Percentiles rank a stretch among this genome's conserved stretches.
phyloP scores from a whole-genome alignment of 2,329 filamentous ascomycete genomes.

The Sporothrix euskadiensis region DNA sequence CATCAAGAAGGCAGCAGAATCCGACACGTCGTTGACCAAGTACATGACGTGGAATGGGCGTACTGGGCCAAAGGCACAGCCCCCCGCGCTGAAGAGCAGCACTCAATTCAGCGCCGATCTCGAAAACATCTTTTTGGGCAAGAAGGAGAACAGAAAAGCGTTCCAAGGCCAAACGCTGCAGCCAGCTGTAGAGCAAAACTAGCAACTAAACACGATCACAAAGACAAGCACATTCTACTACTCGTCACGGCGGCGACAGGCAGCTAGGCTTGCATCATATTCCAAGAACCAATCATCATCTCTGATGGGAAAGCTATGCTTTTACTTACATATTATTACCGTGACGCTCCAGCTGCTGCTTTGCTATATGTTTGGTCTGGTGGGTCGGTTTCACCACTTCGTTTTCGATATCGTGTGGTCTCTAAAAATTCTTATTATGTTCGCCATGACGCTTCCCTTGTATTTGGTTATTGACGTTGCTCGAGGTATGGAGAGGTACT shows the following conservation, averaged over 20 bases:
- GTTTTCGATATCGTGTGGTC: not conserved
- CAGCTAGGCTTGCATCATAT: not conserved
- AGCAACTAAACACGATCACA: not conserved
- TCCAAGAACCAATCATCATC: not conserved
- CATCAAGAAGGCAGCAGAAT: not conserved
- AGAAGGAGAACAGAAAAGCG: constrained; percentile 25
- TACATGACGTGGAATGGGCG: constrained; percentile 34
- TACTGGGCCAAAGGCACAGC: constrained; percentile 25
- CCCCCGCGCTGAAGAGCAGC: constrained; percentile 32
- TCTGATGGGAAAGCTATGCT: not conserved
- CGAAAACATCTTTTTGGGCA: constrained; percentile 31
- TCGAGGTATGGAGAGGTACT: not conserved
- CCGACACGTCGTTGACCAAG: constrained; percentile 30
- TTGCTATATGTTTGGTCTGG: constrained; percentile 3
- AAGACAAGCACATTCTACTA: not conserved
- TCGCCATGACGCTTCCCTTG: constrained; percentile 17
- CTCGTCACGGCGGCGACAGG: not conserved
- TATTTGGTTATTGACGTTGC: constrained; percentile 19
- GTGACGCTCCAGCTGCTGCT: constrained; percentile 13
- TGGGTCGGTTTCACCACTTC: not conserved
- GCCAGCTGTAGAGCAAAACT: constrained; percentile 19
- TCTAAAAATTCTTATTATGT: not conserved
- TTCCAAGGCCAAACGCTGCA: not conserved
- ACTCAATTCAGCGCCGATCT: constrained; percentile 33
- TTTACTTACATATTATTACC: constrained; percentile 11